These are phyloP conservation scores for Epichloe typhina DNA, from an alignment of 2,329 filamentous ascomycete genomes.

Conservation along the genomic window DNA sequence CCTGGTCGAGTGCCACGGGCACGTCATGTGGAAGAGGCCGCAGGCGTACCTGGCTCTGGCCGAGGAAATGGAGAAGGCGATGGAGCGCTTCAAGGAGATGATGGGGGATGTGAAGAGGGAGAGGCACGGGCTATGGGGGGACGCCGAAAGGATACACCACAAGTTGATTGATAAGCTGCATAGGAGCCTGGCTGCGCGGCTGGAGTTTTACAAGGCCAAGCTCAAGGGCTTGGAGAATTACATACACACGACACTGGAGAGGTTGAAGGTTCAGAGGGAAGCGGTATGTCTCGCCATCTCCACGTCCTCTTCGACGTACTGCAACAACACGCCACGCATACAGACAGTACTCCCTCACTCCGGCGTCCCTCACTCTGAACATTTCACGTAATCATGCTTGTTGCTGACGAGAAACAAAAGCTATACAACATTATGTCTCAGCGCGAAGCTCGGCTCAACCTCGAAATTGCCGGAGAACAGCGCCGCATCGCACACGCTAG, in stretches of 20 bases:
- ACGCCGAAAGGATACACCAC: slow-evolving; percentile 16
- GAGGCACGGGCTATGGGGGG: slow-evolving; percentile 3
- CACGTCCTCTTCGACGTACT: background rate
- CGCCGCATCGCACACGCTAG: slow-evolving; percentile 44
- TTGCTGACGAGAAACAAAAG: slow-evolving; percentile 18
- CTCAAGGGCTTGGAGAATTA: slow-evolving; percentile 50
- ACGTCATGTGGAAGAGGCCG: slow-evolving; percentile 49
- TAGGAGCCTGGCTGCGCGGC: slow-evolving; percentile 35
- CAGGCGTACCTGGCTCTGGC: slow-evolving; percentile 45
- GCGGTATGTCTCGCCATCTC: slow-evolving; percentile 30
- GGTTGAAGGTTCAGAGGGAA: slow-evolving; percentile 47
- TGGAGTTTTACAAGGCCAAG: slow-evolving; percentile 49
- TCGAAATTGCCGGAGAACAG: slow-evolving; percentile 49
- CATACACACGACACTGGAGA: slow-evolving; percentile 46
- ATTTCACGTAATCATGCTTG: no score
- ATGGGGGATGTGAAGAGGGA: slow-evolving; percentile 9
- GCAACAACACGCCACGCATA: no score
- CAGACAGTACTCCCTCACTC: background rate
- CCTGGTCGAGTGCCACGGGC: slow-evolving; percentile 49
- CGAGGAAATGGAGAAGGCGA: slow-evolving; percentile 32
- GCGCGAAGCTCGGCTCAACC: slow-evolving; percentile 49
- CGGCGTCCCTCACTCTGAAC: background rate
- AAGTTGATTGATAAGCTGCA: slow-evolving; percentile 32
- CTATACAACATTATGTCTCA: slow-evolving; percentile 55
- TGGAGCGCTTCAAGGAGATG: slow-evolving; percentile 28